Evolutionary conservation across 192 early-diverging fungal species (phyloP), one percentile per base, ranked within the genome.

Genomic region (Paraglomus brasilianum): DNA sequence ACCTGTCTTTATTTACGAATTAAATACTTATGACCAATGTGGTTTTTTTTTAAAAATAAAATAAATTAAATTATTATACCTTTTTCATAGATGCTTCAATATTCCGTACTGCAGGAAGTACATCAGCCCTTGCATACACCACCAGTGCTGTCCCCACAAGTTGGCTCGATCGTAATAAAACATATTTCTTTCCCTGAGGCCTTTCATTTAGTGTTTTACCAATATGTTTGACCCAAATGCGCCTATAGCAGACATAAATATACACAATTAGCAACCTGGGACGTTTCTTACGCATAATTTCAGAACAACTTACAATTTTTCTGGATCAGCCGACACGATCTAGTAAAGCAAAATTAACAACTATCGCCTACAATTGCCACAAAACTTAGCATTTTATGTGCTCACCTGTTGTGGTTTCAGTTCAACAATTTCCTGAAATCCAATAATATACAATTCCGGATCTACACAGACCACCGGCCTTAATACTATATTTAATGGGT

Each of bases 341-440:
- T 89, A 79, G 30, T 81, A 53, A 43, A 43, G 6, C 9, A 38
- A 82, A 44, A n/a, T n/a, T n/a, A n/a, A n/a, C n/a, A n/a, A n/a
- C n/a, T n/a, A n/a, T n/a, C n/a, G n/a, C n/a, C n/a, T n/a, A n/a
- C n/a, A n/a, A n/a, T n/a, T n/a, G n/a, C n/a, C n/a, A n/a, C n/a
- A n/a, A n/a, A n/a, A n/a, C 15, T 72, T 69, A 13, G 72, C 75
- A 39, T 76, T 71, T 30, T 70, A 73, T 6, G 62, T 74, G 43
- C 67, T 63, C 48, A 81, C 78, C 66, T 85, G 83, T 66, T 80
- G 81, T 2, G 83, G 79, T 14, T 78, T 93, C 48, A 98, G 77
- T 75, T 96, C 89, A 14, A 98, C 95, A 15, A 98, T 86, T 72
- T 98, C 97, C 72, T 98, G 95, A 60, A 96, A 90, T 14, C 93